Evolutionary conservation across 1,284 basidiomycete genomes (phyloP), one percentile per base, ranked within the genome.

Genomic region (Moniliophthora roreri): DNA sequence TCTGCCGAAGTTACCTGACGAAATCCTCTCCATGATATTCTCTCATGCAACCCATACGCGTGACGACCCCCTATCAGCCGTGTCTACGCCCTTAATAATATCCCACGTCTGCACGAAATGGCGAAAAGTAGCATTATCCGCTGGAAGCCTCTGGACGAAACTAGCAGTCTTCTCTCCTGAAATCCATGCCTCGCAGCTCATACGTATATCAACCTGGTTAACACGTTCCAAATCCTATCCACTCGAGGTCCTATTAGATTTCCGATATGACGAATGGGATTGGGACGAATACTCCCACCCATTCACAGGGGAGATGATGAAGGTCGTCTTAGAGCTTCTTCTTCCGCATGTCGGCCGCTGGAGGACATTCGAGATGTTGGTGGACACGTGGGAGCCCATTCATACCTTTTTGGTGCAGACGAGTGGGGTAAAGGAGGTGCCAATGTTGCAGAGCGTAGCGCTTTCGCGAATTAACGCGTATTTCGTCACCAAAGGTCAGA

Each of bases 321-420:
- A 75, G 44, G 54, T 62, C 5, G 60, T 80, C 21, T 65, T 82
- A 52, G 68, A 66, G 11, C 62, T 77, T 28, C 65, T 84, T 10
- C 56, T 77, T 8, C 71, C 72, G 11, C 75, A 77, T 15, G 69
- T 70, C 9, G 48, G 58, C 13, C 73, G 78, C 42, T 84, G 81
- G 81, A 65, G 68, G 45, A 64, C 57, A 8, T 50, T 83, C 42
- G 73, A 78, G 50, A 64, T 84, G 21, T 64, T 79, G 39, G 73
- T 79, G 1, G 81, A 83, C 55, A 83, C 79, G 3, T 84, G 81
- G 81, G 68, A 68, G 4, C 81, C 81, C 11, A 75, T 83, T 6
- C 75, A 75, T 58, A 66, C 71, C 4, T 81, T 84, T 58, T 70
- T 84, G 7, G 66, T 66, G 41, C 67, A 65, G 41, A 73, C 74